Evolutionary conservation across 768 basidiomycete genomes (phyloP).

Genomic region (Mrakia hoshinonis): DNA sequence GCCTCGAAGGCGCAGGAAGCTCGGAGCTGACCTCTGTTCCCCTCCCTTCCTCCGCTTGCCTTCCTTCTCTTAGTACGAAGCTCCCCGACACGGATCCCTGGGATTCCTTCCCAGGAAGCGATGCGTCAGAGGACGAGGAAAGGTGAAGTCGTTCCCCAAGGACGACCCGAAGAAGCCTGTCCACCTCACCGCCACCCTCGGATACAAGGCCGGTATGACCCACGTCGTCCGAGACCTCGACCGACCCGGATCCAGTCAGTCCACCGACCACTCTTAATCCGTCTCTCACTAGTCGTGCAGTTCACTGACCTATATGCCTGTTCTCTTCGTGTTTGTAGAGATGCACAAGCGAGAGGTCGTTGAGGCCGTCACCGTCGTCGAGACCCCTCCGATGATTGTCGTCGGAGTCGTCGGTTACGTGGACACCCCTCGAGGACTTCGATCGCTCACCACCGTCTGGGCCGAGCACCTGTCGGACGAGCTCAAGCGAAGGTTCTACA

Average conservation of each 20-base stretch:
- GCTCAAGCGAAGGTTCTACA: constrained; percentile 98
- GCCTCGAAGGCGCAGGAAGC: background rate
- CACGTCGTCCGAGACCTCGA: constrained; percentile 98
- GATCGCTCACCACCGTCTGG: constrained; percentile 94
- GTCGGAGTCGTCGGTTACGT: constrained; percentile 99
- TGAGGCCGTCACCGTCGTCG: constrained; percentile 90
- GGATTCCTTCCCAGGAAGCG: constrained; percentile 44
- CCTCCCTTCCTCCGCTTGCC: background rate
- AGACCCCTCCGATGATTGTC: constrained; percentile 92
- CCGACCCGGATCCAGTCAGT: constrained; percentile 96
- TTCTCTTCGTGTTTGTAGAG: constrained; percentile 49
- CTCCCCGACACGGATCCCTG: constrained; percentile 94
- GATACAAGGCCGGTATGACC: constrained; percentile 99
- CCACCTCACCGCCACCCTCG: constrained; percentile 95
- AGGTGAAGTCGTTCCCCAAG: constrained; percentile 98
- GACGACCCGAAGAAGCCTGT: constrained; percentile 99
- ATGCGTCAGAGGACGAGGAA: constrained; percentile 29
- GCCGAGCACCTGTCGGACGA: constrained; percentile 96
- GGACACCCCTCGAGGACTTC: constrained; percentile 97
- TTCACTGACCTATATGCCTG: background rate
- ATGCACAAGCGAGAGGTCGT: constrained; percentile 99
- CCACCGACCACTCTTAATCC: background rate
- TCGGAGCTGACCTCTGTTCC: constrained; percentile 2
- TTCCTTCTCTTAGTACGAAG: constrained; percentile 66
- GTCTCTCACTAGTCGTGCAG: background rate